These are phyloP conservation scores for Monascus purpureus DNA, from an alignment of 495 filamentous ascomycete species.

Conservation along the genomic window DNA sequence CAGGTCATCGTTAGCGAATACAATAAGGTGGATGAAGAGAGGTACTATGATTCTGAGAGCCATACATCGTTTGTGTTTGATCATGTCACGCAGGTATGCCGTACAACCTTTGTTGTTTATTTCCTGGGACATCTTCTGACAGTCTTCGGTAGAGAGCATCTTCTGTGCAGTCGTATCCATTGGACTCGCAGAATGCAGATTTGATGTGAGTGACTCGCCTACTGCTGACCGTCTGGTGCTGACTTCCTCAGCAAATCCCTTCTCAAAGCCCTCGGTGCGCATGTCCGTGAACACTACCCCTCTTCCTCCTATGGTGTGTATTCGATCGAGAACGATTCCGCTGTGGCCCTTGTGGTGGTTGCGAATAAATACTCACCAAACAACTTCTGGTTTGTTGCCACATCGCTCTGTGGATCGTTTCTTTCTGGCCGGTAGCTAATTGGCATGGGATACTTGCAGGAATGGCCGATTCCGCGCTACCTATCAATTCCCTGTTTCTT, in stretches of 20 bases:
- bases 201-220: constrained; percentile 55
- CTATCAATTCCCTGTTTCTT: constrained; percentile 55
- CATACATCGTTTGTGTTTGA: constrained; percentile 78
- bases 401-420: too few relatives aligned
- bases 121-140: not conserved
- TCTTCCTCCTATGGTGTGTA: constrained; percentile 68
- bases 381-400: constrained; percentile 72
- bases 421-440: too few relatives aligned
- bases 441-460: too few relatives aligned
- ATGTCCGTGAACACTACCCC: constrained; percentile 82
- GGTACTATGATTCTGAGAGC: constrained; percentile 83
- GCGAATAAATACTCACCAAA: constrained; percentile 94
- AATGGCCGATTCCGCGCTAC: constrained; percentile 91
- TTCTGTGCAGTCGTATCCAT: constrained; percentile 59
- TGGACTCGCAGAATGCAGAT: constrained; percentile 67
- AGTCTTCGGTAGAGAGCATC: constrained; percentile 54
- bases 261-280: constrained; percentile 58
- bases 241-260: constrained; percentile 42
- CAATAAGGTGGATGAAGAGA: constrained; percentile 60
- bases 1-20: constrained; percentile 78
- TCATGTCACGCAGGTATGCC: constrained; percentile 57
- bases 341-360: constrained; percentile 69
- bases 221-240: constrained; percentile 5
- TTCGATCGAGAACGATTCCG: constrained; percentile 56
- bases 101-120: too few relatives aligned